Conservation (phyloP, 1,284 basidiomycete species). For the Inonotus obliquus region DNA sequence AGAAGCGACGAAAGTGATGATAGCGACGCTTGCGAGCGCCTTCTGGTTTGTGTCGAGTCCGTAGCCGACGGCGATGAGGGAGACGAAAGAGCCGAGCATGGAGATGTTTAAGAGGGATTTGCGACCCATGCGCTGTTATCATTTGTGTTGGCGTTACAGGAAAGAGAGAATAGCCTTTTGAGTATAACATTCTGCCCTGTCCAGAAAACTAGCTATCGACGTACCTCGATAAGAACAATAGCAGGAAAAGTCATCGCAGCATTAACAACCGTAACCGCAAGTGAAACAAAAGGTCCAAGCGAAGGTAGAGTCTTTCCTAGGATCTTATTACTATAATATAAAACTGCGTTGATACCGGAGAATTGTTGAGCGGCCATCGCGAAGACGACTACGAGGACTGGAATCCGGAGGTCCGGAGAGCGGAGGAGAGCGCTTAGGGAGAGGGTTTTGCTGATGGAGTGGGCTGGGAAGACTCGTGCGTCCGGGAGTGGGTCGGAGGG, state of each 20-base stretch:
- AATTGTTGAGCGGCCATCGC: conserved; percentile 78
- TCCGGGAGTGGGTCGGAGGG: conserved; percentile 31
- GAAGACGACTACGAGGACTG: conserved; percentile 66
- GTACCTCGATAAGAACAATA: conserved; percentile 80
- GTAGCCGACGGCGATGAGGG: conserved; percentile 65
- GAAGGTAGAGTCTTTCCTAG: conserved; percentile 74
- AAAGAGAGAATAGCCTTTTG: not conserved
- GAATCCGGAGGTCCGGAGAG: conserved; percentile 54
- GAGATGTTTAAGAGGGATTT: conserved; percentile 55
- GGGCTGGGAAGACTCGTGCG: conserved; percentile 8
- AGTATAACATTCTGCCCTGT: too few relatives aligned
- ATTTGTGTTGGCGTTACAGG: not conserved
- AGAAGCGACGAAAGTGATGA: conserved; percentile 83
- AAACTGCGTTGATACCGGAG: conserved; percentile 72
- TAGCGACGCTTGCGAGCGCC: conserved; percentile 67
- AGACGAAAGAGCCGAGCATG: conserved; percentile 57
- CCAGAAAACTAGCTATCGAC: conserved; percentile 24
- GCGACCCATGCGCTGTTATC: conserved; percentile 57
- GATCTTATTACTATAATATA: conserved; percentile 89
- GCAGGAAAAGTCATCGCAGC: conserved; percentile 76
- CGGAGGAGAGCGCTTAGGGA: conserved; percentile 51
- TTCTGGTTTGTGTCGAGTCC: conserved; percentile 63
- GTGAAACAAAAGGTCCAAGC: conserved; percentile 71
- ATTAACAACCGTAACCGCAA: conserved; percentile 80
- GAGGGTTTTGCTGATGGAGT: conserved; percentile 29